phyloP scores from a whole-genome alignment of 2,329 filamentous ascomycete species.

The Pseudogymnoascus pannorum region DNA sequence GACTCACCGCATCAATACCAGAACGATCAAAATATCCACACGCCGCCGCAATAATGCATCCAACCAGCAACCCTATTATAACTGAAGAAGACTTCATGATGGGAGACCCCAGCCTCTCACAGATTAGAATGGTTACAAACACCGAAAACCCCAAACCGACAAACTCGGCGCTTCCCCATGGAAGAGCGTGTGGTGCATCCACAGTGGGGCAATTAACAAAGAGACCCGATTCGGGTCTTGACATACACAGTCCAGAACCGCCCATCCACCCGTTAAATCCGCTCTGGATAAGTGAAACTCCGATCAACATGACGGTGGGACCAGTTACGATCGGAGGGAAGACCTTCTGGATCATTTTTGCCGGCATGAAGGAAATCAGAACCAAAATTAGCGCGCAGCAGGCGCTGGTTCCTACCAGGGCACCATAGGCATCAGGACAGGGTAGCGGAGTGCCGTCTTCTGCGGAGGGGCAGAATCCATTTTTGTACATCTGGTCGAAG shows the following conservation, averaged over 20 bases:
- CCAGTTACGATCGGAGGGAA: constrained; percentile 65
- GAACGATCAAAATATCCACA: constrained; percentile 70
- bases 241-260: constrained; percentile 54
- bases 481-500: constrained; percentile 55
- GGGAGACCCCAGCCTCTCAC: constrained; percentile 72
- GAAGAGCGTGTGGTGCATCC: constrained; percentile 58
- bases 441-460: constrained; percentile 50
- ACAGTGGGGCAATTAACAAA: constrained; percentile 62
- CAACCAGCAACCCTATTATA: constrained; percentile 64
- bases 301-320: constrained; percentile 60
- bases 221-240: constrained; percentile 38
- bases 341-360: constrained; percentile 50
- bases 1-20: constrained; percentile 53
- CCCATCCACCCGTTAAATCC: constrained; percentile 74
- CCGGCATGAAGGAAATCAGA: constrained; percentile 55
- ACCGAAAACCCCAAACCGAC: constrained; percentile 75
- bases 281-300: constrained; percentile 53
- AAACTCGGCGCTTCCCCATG: constrained; percentile 71
- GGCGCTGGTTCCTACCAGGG: constrained; percentile 49
- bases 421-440: constrained; percentile 60
- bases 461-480: constrained; percentile 53
- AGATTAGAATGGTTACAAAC: constrained; percentile 71
- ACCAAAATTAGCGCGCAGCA: constrained; percentile 51
- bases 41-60: constrained; percentile 72
- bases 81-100: constrained; percentile 58